Evolutionary conservation across 306 rosid species (phyloP).

Genomic region (Cucumis sativus): Cucumber_9930_V3 NC_026661.2:14379501-14380000

Average conservation of each 20-base stretch:
- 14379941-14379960: background rate
- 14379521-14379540: background rate
- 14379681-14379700: conserved; percentile 5
- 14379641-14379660: background rate
- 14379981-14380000: background rate
- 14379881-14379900: background rate
- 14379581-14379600: background rate
- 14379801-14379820: background rate
- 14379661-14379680: background rate
- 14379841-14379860: background rate
- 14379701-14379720: background rate
- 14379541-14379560: background rate
- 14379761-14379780: background rate
- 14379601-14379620: background rate
- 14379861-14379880: background rate
- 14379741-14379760: background rate
- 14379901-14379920: background rate
- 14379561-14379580: background rate
- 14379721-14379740: background rate
- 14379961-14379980: background rate
- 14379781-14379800: background rate
- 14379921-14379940: background rate
- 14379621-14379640: background rate
- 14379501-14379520: background rate
- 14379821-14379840: background rate